Evolutionary conservation across 2,329 filamentous ascomycete species (phyloP), one percentile per base, ranked within the genome.

Genomic region (Gaeumannomyces sp.): DNA sequence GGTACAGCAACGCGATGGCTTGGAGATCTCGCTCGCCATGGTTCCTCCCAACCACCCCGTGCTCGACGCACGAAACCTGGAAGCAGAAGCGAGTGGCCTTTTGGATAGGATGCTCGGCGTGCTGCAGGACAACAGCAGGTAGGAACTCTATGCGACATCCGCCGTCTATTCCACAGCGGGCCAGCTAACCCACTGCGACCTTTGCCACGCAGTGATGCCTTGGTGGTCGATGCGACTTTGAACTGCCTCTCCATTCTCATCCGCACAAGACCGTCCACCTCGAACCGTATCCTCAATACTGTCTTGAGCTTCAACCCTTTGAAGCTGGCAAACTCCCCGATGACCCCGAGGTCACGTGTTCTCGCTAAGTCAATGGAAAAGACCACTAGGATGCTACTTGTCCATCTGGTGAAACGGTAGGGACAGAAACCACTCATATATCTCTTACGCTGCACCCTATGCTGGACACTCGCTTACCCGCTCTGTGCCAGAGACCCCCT

Each of bases 361-460:
- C 86, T 94, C 71, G 84, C 96, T 67, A 92, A 89, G 76, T 98
- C 94, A 6, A 95, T 99, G 87, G 94, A 97, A 76, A 92, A 96
- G 73, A 99, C 95, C 29, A 91, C 91, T 3, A 86, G 93, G 71
- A 87, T 93, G 69, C 79, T 99, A 60, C 82, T 98, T 56, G 84
- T 93, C 64, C 93, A 97, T 76, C 80, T 97, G 64, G 81, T 90
- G 69, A 94, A 94, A 78, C 85, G 87, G 89, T 91, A 81, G 69
- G 81, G 67, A 27, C 16, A n/a, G 10, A 27, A 29, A 27, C 33
- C n/a, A 8, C 45, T n/a, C n/a, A 53, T 10, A 14, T n/a, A 8
- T 7, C 45, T 22, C 6, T 22, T 22, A 4, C 10, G 45, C 10
- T 53, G 22, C 8, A 29, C 38, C 11, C 53, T 62, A 29, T 57